Base-by-base conservation (phyloP, 2,329 filamentous ascomycete species). In the Calonectria fujianensis region DNA sequence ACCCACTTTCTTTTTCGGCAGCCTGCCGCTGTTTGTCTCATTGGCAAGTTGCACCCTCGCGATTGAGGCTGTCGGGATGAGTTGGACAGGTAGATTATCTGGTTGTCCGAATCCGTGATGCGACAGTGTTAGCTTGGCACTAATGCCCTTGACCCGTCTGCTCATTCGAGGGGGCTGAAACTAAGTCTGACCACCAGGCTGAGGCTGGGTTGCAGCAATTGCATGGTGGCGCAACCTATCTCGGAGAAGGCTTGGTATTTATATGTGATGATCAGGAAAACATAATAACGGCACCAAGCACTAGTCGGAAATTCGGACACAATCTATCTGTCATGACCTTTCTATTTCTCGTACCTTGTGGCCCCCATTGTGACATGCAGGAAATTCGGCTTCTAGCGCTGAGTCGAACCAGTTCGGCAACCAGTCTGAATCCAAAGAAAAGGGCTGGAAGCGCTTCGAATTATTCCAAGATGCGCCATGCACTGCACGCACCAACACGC, bases 141-240 rank as follows among this genome's bases (percentile, higher is more conserved):
- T 48, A 48, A 48, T 48, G 45, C 24, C 45, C 45, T 13, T 48
- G 45, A n/a, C 45, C 45, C n/a, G 45, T 20, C 10, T 48, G 45
- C 9, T 48, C 45, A 48, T 48, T 48, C 45, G 45, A 48, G 45
- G 45, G 41, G 20, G 45, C 45, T 48, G 45, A 48, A 48, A 48
- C 45, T n/a, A 24, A 24, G 45, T 48, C 45, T 48, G 45, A 48
- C 45, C 45, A 48, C 45, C 45, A 48, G 45, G 45, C 45, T 48
- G 45, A 48, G 45, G 45, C 45, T 48, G 45, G 45, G 20, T 48
- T 48, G 45, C 45, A 48, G 45, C 45, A 48, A 13, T 48, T 48
- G 45, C 45, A 48, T 48, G 18, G 45, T 48, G 45, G 45, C 45
- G 45, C 45, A 24, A 24, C 45, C 45, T 48, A 48, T 48, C 20